A percentile compares a stretch with the other conserved stretches of the same genome.
phyloP scores from a whole-genome alignment of 1,139 yeast species.

The Suzukiozyma palmioleophila region DNA sequence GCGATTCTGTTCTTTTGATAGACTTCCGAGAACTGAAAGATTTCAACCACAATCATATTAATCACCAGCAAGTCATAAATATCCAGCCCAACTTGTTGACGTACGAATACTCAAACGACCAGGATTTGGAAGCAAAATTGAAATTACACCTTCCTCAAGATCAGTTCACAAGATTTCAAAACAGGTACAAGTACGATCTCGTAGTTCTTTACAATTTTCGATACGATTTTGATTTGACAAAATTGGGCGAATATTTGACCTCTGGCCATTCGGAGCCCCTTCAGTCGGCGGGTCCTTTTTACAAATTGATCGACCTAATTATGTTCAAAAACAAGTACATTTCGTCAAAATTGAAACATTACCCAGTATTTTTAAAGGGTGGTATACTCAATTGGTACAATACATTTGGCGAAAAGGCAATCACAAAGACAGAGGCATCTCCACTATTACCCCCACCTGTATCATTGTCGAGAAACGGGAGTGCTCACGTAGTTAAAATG shows the following conservation, averaged over 20 bases:
- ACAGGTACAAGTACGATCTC: constrained; percentile 52
- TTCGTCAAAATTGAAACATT: constrained; percentile 28
- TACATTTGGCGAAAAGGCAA: constrained; percentile 26
- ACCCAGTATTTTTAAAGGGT: constrained; percentile 37
- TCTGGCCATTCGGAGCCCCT: constrained; percentile 21
- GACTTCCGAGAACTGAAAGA: constrained; percentile 63
- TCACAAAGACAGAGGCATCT: constrained; percentile 16
- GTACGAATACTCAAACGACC: constrained; percentile 36
- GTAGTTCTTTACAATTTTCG: constrained; percentile 58
- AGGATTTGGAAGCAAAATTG: constrained; percentile 56
- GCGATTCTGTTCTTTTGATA: constrained; percentile 27
- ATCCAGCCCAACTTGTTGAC: constrained; percentile 53
- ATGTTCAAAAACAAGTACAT: constrained; percentile 33
- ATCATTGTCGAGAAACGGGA: constrained; percentile 15
- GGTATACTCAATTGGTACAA: constrained; percentile 39
- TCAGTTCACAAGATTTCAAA: constrained; percentile 49
- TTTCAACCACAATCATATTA: constrained; percentile 58
- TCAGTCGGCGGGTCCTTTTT: constrained; percentile 41
- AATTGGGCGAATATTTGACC: constrained; percentile 19
- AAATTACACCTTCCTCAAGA: constrained; percentile 48
- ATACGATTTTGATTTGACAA: constrained; percentile 28
- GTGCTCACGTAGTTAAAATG: constrained; percentile 9
- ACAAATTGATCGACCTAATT: constrained; percentile 51
- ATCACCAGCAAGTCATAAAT: constrained; percentile 52
- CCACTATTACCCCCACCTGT: constrained; percentile 22